A percentile compares a stretch with the other conserved stretches of the same genome.
Evolutionary conservation across 108 stramenopile genomes (phyloP).

Genomic region (Cyclotella sp.): DNA sequence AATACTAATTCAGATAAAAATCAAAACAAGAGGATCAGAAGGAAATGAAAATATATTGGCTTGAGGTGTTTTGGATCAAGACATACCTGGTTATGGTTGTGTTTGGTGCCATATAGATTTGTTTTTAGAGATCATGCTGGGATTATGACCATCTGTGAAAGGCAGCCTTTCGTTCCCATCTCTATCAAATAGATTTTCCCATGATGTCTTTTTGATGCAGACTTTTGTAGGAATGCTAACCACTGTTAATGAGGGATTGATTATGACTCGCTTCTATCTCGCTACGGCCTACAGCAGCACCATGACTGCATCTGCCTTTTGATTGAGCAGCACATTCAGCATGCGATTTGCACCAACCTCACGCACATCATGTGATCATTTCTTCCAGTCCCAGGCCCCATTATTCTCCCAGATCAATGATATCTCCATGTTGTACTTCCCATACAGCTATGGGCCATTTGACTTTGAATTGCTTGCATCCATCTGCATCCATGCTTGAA

Average conservation of each 20-base stretch:
- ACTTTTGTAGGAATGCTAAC: constrained; percentile 57
- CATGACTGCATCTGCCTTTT: constrained; percentile 5
- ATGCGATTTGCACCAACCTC: not conserved
- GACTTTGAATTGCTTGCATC: no score
- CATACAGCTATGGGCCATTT: not conserved
- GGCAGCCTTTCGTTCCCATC: constrained; percentile 39
- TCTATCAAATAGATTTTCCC: constrained; percentile 52
- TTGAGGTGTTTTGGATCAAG: no score
- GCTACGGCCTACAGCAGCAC: not conserved
- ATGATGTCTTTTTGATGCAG: constrained; percentile 77
- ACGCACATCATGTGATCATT: not conserved
- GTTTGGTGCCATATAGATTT: no score
- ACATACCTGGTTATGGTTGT: no score
- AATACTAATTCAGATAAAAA: no score
- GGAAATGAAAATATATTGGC: no score
- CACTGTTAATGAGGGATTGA: no score
- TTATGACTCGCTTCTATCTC: not conserved
- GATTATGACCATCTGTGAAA: constrained; percentile 91
- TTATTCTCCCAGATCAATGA: not conserved
- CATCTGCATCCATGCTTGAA: no score
- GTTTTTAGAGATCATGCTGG: constrained; percentile 70
- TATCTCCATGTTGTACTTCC: constrained; percentile 8
- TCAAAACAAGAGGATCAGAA: no score
- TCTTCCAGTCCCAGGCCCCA: not conserved
- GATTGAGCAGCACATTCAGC: not conserved